phyloP scores from a whole-genome alignment of 306 rosid genomes.

The Prosopis cineraria region DNA sequence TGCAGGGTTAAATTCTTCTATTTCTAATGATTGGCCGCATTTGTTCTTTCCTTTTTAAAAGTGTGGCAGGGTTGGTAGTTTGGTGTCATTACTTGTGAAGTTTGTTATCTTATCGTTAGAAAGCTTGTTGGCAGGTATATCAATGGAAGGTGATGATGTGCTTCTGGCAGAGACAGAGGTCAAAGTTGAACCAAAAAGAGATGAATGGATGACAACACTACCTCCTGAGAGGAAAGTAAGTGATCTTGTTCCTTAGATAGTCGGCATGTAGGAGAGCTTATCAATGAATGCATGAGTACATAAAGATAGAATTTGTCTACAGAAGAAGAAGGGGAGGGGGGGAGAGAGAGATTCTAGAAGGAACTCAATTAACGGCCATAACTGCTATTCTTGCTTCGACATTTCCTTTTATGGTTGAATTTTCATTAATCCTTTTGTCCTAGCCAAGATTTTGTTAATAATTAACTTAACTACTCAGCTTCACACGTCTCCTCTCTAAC shows the following conservation, averaged over 20 bases:
- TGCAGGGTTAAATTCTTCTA: too few species aligned
- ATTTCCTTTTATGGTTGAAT: neutral
- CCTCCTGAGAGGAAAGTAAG: slow-evolving; percentile 91
- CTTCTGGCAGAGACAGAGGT: slow-evolving; percentile 77
- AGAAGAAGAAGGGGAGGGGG: too few species aligned
- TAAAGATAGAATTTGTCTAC: too few species aligned
- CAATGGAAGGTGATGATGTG: slow-evolving; percentile 98
- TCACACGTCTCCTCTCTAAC: neutral
- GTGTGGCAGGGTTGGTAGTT: neutral
- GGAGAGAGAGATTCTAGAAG: neutral
- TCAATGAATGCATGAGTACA: neutral
- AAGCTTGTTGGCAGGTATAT: slow-evolving; percentile 63
- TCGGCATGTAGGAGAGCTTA: neutral
- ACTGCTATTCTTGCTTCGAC: neutral
- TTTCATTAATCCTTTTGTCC: neutral
- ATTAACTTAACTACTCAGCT: neutral
- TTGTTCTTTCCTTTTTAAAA: slow-evolving; percentile 11
- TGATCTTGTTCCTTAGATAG: slow-evolving; percentile 3
- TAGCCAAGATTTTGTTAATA: neutral
- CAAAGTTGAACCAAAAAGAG: slow-evolving; percentile 76
- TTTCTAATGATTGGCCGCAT: neutral
- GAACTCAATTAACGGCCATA: neutral
- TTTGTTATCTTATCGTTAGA: slow-evolving; percentile 35
- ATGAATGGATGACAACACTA: slow-evolving; percentile 94
- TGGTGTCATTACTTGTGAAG: slow-evolving; percentile 25